A percentile compares a stretch with the other conserved stretches of the same genome.
Conservation (phyloP, 2,329 filamentous ascomycete species). For the Sphaerostilbella broomeana region DNA sequence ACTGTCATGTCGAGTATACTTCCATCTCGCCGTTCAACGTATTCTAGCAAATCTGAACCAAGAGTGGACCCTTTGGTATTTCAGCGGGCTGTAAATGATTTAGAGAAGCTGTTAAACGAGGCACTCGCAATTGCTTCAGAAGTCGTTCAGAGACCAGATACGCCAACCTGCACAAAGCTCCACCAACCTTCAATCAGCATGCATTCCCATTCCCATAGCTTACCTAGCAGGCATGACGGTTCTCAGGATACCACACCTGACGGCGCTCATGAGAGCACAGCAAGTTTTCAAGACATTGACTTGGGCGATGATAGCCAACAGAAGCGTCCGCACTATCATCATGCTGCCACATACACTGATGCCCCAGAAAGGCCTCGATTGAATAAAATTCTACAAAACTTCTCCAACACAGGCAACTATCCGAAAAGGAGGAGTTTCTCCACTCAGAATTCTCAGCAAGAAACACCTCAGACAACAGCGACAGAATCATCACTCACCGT, state of each 20-base stretch:
- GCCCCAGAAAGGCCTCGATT: slow-evolving; percentile 20
- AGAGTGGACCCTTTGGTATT: slow-evolving; percentile 26
- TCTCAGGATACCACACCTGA: slow-evolving; percentile 7
- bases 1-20: slow-evolving; percentile 15
- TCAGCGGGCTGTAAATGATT: slow-evolving; percentile 33
- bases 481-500: slow-evolving; percentile 9
- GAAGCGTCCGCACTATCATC: slow-evolving; percentile 18
- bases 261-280: slow-evolving; percentile 6
- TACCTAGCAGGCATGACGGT: neutral
- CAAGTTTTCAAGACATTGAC: slow-evolving; percentile 10
- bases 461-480: neutral
- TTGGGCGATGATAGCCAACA: slow-evolving; percentile 4
- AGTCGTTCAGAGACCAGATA: slow-evolving; percentile 28
- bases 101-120: slow-evolving; percentile 42
- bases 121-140: slow-evolving; percentile 38
- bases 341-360: slow-evolving; percentile 23
- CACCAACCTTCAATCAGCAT: slow-evolving; percentile 14
- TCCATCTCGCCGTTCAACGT: slow-evolving; percentile 16
- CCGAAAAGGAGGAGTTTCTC: slow-evolving; percentile 8
- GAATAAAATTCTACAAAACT: slow-evolving; percentile 22
- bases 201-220: slow-evolving; percentile 10
- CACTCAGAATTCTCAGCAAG: neutral
- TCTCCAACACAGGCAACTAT: slow-evolving; percentile 16
- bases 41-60: slow-evolving; percentile 18
- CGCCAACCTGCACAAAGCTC: slow-evolving; percentile 10